These are phyloP conservation scores for Ligustrum vulgare DNA, from an alignment of 257 asterid genomes.

Conservation along the genomic window DNA sequence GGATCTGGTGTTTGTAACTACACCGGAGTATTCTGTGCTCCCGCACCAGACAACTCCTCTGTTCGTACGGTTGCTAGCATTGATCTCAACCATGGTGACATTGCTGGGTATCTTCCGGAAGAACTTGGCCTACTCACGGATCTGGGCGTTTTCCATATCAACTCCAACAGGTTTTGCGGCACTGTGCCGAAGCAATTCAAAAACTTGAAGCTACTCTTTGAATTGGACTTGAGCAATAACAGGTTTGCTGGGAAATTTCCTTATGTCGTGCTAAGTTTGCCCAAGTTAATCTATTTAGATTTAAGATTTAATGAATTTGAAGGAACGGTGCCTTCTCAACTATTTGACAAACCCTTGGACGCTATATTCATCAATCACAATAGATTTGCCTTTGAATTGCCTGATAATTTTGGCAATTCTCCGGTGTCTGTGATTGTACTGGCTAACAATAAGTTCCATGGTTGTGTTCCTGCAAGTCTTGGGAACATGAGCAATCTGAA, in stretches of 20 bases:
- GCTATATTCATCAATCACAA: background rate
- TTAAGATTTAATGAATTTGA: background rate
- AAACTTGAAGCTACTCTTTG: background rate
- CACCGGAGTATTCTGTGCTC: background rate
- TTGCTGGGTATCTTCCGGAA: background rate
- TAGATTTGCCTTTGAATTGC: background rate
- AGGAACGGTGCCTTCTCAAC: background rate
- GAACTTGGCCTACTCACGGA: slow-evolving; percentile 5
- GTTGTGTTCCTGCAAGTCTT: slow-evolving; percentile 52
- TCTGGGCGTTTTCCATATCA: slow-evolving; percentile 9
- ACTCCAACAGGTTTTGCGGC: slow-evolving; percentile 7
- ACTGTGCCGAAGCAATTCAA: slow-evolving; percentile 1
- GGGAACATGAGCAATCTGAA: slow-evolving; percentile 76
- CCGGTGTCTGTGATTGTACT: background rate
- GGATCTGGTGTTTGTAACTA: background rate
- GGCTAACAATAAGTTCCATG: background rate
- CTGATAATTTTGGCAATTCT: background rate
- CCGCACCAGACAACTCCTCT: background rate
- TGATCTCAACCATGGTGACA: slow-evolving; percentile 10
- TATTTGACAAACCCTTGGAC: background rate
- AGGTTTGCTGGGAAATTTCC: slow-evolving; percentile 13
- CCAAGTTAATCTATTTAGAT: background rate
- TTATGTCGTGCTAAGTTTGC: slow-evolving; percentile 1
- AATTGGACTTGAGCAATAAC: slow-evolving; percentile 6
- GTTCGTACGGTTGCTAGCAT: slow-evolving; percentile 38